phyloP scores from a whole-genome alignment of 2,329 filamentous ascomycete genomes.

The Aspergillus awamori region DNA sequence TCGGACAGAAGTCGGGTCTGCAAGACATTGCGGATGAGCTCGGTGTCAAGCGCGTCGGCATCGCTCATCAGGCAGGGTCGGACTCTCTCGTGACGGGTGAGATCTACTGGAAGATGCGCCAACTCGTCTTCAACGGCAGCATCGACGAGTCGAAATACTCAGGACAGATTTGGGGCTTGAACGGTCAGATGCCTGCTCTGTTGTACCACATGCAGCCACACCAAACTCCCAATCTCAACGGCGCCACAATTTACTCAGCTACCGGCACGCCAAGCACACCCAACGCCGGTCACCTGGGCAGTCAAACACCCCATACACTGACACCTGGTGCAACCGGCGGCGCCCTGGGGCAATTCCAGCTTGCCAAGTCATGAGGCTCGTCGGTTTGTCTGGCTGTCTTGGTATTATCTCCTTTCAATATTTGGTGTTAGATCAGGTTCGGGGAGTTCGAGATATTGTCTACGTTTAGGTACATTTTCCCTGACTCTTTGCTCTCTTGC shows the following conservation, averaged over 20 bases:
- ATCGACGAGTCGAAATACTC: conserved; percentile 77
- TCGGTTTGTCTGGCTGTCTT: not conserved
- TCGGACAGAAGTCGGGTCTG: conserved; percentile 87
- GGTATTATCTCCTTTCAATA: conserved; percentile 2
- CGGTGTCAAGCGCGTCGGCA: conserved; percentile 83
- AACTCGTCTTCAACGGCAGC: conserved; percentile 81
- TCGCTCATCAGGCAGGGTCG: conserved; percentile 88
- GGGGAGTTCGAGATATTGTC: conserved; percentile 15
- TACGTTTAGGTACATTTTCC: conserved; percentile 17
- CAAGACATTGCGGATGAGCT: conserved; percentile 93
- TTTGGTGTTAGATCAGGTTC: conserved; percentile 19
- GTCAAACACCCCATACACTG: conserved; percentile 59
- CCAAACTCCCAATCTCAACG: conserved; percentile 59
- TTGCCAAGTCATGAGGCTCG: conserved; percentile 33
- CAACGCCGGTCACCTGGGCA: conserved; percentile 57
- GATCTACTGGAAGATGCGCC: conserved; percentile 91
- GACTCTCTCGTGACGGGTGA: conserved; percentile 91
- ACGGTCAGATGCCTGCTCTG: conserved; percentile 66
- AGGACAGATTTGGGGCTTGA: conserved; percentile 91
- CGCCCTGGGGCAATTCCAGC: conserved; percentile 71
- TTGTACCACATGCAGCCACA: conserved; percentile 49
- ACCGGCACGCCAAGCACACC: conserved; percentile 69
- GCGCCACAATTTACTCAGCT: conserved; percentile 52
- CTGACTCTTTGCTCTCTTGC: conserved; percentile 7
- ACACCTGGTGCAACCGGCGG: conserved; percentile 76